Conservation (phyloP, 768 basidiomycete species). For the Auricularia sp. region DNA sequence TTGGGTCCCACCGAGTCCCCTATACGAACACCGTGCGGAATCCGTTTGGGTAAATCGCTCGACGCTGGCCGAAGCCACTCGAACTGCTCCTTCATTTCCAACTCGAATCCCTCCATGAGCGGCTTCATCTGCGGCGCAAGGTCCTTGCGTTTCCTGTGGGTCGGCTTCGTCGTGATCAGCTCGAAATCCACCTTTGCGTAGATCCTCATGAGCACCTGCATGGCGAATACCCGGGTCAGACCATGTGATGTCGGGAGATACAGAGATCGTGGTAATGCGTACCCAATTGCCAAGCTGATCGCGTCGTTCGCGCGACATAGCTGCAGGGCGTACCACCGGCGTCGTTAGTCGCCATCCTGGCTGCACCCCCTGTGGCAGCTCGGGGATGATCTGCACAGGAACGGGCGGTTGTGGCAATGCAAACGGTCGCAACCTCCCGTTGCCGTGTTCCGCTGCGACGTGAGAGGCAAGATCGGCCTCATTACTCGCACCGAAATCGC, state of each 20-base stretch:
- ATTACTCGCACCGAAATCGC: not conserved
- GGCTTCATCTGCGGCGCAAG: not conserved
- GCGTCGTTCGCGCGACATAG: not conserved
- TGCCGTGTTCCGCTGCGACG: not conserved
- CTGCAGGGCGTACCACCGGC: not conserved
- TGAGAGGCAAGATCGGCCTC: not conserved
- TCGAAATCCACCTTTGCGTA: too few relatives aligned
- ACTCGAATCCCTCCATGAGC: not conserved
- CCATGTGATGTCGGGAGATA: not conserved
- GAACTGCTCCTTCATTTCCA: not conserved
- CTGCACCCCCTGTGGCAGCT: not conserved
- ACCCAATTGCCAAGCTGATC: not conserved
- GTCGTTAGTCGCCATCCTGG: not conserved
- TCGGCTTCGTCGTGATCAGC: too few relatives aligned
- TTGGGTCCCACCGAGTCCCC: too few relatives aligned
- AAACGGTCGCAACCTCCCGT: not conserved
- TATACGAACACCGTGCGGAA: too few relatives aligned
- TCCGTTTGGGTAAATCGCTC: too few relatives aligned
- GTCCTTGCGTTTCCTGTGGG: too few relatives aligned
- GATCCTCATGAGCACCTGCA: not conserved
- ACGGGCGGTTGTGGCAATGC: not conserved
- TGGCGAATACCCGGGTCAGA: too few relatives aligned
- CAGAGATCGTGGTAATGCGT: not conserved
- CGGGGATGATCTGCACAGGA: not conserved
- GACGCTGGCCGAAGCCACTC: not conserved